Evolutionary conservation across 2,329 filamentous ascomycete species (phyloP), one percentile per base, ranked within the genome.

Genomic region (Aspergillus pseudoterreus): DNA sequence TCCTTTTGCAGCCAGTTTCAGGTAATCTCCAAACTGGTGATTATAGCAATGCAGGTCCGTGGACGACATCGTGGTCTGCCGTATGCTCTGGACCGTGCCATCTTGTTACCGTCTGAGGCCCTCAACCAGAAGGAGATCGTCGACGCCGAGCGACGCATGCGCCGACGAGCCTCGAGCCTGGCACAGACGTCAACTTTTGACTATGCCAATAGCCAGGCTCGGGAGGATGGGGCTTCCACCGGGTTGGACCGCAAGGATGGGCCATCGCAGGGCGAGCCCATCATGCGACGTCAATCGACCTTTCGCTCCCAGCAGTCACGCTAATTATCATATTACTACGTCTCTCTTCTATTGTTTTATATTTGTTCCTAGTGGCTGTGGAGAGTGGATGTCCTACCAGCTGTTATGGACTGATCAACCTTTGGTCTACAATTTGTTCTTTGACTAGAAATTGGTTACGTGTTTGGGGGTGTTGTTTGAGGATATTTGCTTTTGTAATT

Each of bases 1-100:
- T 91, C 88, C 0, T 90, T 99, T 58, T 91, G 84, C 30, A 86
- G 82, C 0, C 83, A 96, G 60, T 96, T 99, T 69, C 83, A 80
- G 11, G 80, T 85, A 0, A 71, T 95, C 6, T 82, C 78, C 15
- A 86, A 85, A 62, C 75, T 86, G 53, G 76, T 86, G 57, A 82
- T 86, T 60, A 81, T 85, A 54, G 82, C 83, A 10, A 86, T 86
- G 83, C 80, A 84, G 71, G 73, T 86, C 51, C 82, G 83, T 56
- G 83, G 83, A 27, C 76, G 83, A 5, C 83, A 86, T 61, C 81
- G 83, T 73, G 83, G 83, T 30, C 69, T 86, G 0, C 83, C 83
- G 0, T 85, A 86, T 60, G 70, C 90, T 66, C 70, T 87, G 6
- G 86, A 90, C 59, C 81, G 85, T 45, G 86, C 86, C 27, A 86